Percentiles rank a stretch among this genome's conserved stretches.
Evolutionary conservation across 192 early-diverging fungal genomes (phyloP).

Genomic region (Umbelopsis ramanniana): DNA sequence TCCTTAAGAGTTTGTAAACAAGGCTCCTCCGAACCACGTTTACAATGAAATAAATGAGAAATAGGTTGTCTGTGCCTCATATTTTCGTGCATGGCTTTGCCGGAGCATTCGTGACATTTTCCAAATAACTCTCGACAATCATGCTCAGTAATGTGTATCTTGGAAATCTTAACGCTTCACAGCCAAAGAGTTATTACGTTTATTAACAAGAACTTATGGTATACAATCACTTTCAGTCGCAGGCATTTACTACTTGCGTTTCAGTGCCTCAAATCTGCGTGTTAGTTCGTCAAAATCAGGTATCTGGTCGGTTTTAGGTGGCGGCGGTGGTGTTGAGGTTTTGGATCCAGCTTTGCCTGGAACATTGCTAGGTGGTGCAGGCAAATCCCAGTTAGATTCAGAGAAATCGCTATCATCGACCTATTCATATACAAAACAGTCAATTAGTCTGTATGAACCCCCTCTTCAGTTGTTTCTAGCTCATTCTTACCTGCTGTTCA

Average conservation of each 20-base stretch:
- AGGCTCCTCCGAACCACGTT: too few species aligned
- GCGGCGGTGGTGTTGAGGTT: not conserved
- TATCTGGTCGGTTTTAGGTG: not conserved
- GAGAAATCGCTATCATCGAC: not conserved
- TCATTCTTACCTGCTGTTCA: not conserved
- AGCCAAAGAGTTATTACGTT: not conserved
- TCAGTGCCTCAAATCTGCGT: slow-evolving; percentile 15
- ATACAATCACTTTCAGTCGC: not conserved
- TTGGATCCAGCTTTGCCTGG: not conserved
- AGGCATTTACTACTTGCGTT: slow-evolving; percentile 1
- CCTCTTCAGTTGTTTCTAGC: not conserved
- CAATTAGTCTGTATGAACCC: slow-evolving; percentile 3
- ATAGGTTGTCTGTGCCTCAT: too few species aligned
- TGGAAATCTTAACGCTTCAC: not conserved
- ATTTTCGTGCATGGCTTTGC: too few species aligned
- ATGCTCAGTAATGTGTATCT: not conserved
- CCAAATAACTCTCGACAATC: too few species aligned
- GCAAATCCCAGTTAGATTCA: not conserved
- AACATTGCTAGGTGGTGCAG: slow-evolving; percentile 20
- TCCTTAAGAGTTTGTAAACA: slow-evolving; percentile 31
- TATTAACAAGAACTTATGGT: not conserved
- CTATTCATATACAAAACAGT: slow-evolving; percentile 1
- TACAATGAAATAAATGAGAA: too few species aligned
- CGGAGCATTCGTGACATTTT: too few species aligned
- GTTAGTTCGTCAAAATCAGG: slow-evolving; percentile 38